phyloP scores from a whole-genome alignment of 441 rosid species.

The Pelargonium cotyledonis region DNA sequence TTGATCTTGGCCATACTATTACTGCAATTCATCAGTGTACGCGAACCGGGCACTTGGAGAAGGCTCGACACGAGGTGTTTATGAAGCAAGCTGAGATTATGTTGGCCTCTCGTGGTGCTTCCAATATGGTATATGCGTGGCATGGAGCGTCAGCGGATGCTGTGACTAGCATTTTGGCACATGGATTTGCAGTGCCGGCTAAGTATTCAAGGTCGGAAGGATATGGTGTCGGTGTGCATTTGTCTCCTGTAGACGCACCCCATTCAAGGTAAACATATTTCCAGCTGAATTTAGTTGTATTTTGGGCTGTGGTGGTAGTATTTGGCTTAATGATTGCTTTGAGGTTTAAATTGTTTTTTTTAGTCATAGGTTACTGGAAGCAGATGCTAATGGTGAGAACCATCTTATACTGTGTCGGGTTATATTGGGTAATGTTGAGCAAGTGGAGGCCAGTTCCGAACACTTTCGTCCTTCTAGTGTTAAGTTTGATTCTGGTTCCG shows the following conservation, averaged over 20 bases:
- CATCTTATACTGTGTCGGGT: constrained; percentile 44
- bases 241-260: constrained; percentile 36
- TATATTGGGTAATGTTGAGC: constrained; percentile 42
- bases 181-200: constrained; percentile 33
- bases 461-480: constrained; percentile 32
- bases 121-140: constrained; percentile 40
- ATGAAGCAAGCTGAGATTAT: constrained; percentile 28
- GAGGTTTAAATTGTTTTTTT: neutral
- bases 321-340: neutral
- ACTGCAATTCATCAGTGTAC: constrained; percentile 34
- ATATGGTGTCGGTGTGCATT: constrained; percentile 35
- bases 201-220: constrained; percentile 17
- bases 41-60: constrained; percentile 18
- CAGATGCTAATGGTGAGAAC: constrained; percentile 39
- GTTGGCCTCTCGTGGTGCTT: constrained; percentile 25
- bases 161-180: constrained; percentile 26
- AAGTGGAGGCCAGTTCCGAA: constrained; percentile 33
- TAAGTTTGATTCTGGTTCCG: constrained; percentile 38
- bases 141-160: constrained; percentile 29
- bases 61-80: constrained; percentile 31
- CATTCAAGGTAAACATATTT: constrained; percentile 28
- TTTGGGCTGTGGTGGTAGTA: neutral
- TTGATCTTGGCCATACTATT: constrained; percentile 21
- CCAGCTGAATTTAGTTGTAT: neutral
- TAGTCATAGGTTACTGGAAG: constrained; percentile 34